Conservation (phyloP, 345 rosid species). For the Melastoma malabathricum region DNA sequence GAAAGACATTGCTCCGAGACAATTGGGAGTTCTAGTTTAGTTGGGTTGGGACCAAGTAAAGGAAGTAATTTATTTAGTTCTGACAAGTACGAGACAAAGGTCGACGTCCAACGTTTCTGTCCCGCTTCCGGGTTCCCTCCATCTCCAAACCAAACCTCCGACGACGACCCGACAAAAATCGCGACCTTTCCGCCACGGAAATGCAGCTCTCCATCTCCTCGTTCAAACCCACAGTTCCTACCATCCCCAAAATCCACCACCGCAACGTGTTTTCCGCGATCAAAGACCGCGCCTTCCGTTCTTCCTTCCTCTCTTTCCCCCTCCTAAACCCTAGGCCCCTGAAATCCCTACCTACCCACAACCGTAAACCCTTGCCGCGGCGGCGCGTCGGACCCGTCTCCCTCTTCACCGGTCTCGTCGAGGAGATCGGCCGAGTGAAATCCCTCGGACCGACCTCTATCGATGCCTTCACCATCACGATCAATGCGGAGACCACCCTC, state of each 20-base stretch:
- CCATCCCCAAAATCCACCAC: too few relatives aligned
- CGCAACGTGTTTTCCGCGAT: too few relatives aligned
- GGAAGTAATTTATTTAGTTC: too few relatives aligned
- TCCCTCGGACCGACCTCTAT: conserved; percentile 29
- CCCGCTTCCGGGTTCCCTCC: too few relatives aligned
- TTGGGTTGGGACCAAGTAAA: too few relatives aligned
- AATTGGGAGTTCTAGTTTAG: too few relatives aligned
- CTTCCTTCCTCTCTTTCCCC: conserved; percentile 12
- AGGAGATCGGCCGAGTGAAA: conserved; percentile 65
- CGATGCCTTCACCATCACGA: conserved; percentile 58
- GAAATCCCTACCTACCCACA: neutral
- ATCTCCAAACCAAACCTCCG: too few relatives aligned
- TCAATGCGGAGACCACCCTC: conserved; percentile 45
- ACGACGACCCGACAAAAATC: too few relatives aligned
- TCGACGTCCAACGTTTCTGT: too few relatives aligned
- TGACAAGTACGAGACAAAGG: too few relatives aligned
- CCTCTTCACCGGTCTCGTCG: conserved; percentile 82
- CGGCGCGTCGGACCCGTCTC: conserved; percentile 18
- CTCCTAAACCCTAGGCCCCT: conserved; percentile 5
- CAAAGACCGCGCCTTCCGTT: conserved; percentile 7
- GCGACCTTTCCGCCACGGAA: too few relatives aligned
- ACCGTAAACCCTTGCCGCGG: neutral
- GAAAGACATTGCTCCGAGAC: too few relatives aligned
- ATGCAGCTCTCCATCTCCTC: neutral
- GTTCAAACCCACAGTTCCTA: conserved; percentile 6